phyloP scores from a whole-genome alignment of 2,329 filamentous ascomycete genomes.

The Alternaria sp. region DNA sequence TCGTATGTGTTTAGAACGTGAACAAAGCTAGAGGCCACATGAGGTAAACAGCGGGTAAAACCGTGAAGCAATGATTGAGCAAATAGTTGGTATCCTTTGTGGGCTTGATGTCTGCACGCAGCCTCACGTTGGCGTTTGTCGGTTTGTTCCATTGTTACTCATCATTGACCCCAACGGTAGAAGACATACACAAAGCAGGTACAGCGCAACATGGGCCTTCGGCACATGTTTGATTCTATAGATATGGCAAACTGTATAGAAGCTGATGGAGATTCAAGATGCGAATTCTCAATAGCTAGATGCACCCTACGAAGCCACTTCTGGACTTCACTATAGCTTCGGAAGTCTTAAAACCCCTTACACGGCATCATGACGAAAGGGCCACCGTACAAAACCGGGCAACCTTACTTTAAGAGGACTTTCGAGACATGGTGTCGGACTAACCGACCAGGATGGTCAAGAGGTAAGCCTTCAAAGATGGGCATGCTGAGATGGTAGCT shows the following conservation, averaged over 20 bases:
- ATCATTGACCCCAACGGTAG: neutral
- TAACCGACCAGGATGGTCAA: neutral
- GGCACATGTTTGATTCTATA: neutral
- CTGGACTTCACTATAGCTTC: neutral
- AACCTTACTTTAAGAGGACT: slow-evolving; percentile 1
- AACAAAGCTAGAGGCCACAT: neutral
- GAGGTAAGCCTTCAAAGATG: neutral
- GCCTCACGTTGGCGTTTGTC: neutral
- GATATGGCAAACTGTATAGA: neutral
- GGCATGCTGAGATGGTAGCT: neutral
- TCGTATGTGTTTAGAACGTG: neutral
- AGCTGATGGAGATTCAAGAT: neutral
- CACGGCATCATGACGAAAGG: neutral
- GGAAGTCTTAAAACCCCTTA: neutral
- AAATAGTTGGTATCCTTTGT: neutral
- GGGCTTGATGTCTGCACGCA: neutral
- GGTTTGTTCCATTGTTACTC: neutral
- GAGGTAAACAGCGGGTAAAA: neutral
- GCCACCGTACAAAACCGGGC: neutral
- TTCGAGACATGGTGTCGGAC: neutral
- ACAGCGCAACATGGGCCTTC: neutral
- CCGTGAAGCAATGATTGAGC: neutral
- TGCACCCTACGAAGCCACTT: neutral
- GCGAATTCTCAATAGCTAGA: neutral
- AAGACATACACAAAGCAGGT: neutral